Conservation (phyloP, 129 eudicot species). For the Glebionis coronaria region DNA sequence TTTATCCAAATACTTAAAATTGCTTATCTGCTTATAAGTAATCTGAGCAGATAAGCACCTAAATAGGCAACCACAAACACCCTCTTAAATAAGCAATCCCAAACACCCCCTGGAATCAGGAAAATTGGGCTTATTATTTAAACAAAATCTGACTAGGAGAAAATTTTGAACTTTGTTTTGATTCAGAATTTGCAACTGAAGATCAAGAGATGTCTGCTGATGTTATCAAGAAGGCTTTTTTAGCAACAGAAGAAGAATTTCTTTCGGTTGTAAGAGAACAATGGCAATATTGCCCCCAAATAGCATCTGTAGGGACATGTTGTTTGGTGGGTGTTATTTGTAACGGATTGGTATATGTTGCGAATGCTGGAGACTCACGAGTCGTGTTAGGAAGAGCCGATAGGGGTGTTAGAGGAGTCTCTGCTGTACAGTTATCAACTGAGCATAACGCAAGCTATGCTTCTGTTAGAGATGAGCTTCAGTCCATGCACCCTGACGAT, state of each 20-base stretch:
- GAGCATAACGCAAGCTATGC: slow-evolving; percentile 82
- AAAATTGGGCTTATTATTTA: no score
- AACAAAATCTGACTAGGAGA: no score
- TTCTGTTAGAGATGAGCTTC: slow-evolving; percentile 77
- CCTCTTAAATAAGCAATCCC: no score
- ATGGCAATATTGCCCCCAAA: slow-evolving; percentile 64
- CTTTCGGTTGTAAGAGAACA: slow-evolving; percentile 61
- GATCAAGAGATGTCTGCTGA: slow-evolving; percentile 65
- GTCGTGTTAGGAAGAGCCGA: slow-evolving; percentile 84
- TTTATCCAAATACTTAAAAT: no score
- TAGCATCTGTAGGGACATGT: slow-evolving; percentile 87
- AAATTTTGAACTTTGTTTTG: not conserved
- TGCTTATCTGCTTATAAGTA: no score
- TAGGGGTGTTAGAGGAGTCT: slow-evolving; percentile 48
- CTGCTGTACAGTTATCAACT: slow-evolving; percentile 71
- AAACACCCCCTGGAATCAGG: no score
- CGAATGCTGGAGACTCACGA: slow-evolving; percentile 97
- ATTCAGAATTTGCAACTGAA: slow-evolving; percentile 70
- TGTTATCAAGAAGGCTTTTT: slow-evolving; percentile 77
- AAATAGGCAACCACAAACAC: no score
- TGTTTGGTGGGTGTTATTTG: slow-evolving; percentile 86
- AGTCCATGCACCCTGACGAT: slow-evolving; percentile 71
- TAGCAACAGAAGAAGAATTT: slow-evolving; percentile 87
- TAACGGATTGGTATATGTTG: slow-evolving; percentile 64
- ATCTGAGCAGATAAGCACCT: no score